Conservation (phyloP, 345 rosid genomes). For the Camelina laxa region DNA sequence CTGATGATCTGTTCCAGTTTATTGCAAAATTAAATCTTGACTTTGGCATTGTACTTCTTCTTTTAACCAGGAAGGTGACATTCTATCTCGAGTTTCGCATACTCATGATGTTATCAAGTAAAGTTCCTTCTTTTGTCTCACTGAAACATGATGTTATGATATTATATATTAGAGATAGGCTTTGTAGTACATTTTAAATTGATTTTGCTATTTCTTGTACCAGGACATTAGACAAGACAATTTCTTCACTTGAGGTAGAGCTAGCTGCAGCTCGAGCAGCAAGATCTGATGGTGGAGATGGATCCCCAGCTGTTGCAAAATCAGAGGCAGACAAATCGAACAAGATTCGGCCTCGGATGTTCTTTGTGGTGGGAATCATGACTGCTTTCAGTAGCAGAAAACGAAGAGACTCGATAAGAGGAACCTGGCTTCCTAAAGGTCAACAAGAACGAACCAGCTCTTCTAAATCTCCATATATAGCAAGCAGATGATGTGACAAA, state of each 20-base stretch:
- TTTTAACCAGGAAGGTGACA: slow-evolving; percentile 63
- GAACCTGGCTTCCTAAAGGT: slow-evolving; percentile 91
- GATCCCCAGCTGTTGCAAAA: slow-evolving; percentile 49
- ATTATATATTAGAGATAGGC: neutral
- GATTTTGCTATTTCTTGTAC: slow-evolving; percentile 23
- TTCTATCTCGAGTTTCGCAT: slow-evolving; percentile 88
- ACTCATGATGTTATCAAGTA: slow-evolving; percentile 89
- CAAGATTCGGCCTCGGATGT: slow-evolving; percentile 66
- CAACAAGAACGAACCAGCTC: slow-evolving; percentile 1
- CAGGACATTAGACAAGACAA: slow-evolving; percentile 76
- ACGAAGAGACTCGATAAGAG: slow-evolving; percentile 75
- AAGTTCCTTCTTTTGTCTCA: slow-evolving; percentile 17
- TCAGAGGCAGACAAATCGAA: slow-evolving; percentile 52
- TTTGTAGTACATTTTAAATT: neutral
- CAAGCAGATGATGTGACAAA: neutral
- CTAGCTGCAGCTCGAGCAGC: slow-evolving; percentile 58
- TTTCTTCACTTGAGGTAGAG: slow-evolving; percentile 67
- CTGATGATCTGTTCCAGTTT: neutral
- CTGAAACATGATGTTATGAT: neutral
- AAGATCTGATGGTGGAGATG: slow-evolving; percentile 39
- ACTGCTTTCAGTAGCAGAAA: slow-evolving; percentile 92
- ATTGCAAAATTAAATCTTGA: slow-evolving; percentile 41
- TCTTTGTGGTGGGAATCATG: slow-evolving; percentile 82
- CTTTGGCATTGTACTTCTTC: slow-evolving; percentile 55
- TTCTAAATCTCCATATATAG: neutral